Evolutionary conservation across 768 basidiomycete genomes (phyloP).

Genomic region (Psilocybe tampanensis): DNA sequence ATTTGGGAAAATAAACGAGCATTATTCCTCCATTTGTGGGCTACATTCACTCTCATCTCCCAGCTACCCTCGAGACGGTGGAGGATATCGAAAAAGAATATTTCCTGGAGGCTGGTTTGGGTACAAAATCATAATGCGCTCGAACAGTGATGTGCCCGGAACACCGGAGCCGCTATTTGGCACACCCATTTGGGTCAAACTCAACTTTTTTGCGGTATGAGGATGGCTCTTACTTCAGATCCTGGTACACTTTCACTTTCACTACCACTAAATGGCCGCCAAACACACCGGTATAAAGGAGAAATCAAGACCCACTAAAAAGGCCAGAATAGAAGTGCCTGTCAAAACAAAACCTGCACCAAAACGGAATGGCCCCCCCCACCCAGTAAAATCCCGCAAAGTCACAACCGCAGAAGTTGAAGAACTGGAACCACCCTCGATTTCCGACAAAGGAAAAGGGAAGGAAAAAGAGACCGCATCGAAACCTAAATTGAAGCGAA

Average conservation of each 20-base stretch:
- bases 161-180: constrained; percentile 14
- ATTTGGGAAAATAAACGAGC: neutral
- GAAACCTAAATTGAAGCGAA: constrained; percentile 23
- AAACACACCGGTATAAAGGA: constrained; percentile 6
- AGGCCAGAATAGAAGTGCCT: constrained; percentile 22
- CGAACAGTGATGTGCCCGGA: neutral
- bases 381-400: constrained; percentile 8
- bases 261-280: constrained; percentile 9
- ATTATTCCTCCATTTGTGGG: constrained; percentile 8
- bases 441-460: constrained; percentile 22
- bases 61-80: neutral
- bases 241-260: neutral
- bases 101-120: neutral
- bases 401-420: constrained; percentile 1
- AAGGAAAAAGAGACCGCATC: constrained; percentile 18
- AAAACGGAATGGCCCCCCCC: constrained; percentile 23
- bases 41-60: constrained; percentile 22
- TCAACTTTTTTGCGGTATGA: neutral
- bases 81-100: neutral
- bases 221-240: neutral
- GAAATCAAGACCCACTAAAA: constrained; percentile 28
- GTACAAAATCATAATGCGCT: neutral
- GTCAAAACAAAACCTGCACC: constrained; percentile 18
- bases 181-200: constrained; percentile 15
- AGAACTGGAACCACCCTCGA: neutral